phyloP scores from a whole-genome alignment of 495 filamentous ascomycete genomes.

The Entonaema liquescens region DNA sequence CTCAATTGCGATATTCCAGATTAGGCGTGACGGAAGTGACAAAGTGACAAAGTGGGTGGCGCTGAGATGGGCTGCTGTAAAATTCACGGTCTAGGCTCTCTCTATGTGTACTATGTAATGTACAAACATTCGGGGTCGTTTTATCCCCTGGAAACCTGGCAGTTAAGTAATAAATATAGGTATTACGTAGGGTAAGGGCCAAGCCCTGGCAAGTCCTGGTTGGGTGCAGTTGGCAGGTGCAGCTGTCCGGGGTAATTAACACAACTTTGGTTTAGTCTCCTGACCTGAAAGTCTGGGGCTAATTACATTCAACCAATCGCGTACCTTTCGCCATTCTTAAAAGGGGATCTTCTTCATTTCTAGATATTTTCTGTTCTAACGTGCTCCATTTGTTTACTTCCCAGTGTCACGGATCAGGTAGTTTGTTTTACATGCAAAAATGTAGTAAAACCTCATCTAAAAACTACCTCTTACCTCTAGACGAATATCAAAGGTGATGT shows the following conservation, averaged over 20 bases:
- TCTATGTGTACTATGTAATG: no score
- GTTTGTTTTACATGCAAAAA: neutral
- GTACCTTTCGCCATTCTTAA: neutral
- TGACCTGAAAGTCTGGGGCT: slow-evolving; percentile 20
- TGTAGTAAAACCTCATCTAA: neutral
- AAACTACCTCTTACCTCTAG: neutral
- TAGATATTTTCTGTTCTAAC: neutral
- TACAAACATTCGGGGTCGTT: neutral
- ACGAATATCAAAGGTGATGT: neutral
- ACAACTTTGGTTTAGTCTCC: slow-evolving; percentile 1
- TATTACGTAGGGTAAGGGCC: slow-evolving; percentile 18
- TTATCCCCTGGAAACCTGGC: neutral
- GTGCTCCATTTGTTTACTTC: neutral
- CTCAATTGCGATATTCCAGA: slow-evolving; percentile 35
- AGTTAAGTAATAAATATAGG: neutral
- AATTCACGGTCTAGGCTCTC: neutral
- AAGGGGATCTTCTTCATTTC: neutral
- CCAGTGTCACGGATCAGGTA: neutral
- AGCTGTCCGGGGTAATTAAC: slow-evolving; percentile 29
- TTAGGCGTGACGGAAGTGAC: neutral
- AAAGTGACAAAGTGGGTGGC: neutral
- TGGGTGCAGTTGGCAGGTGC: slow-evolving; percentile 29
- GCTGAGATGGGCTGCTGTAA: neutral
- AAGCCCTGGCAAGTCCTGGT: no score
- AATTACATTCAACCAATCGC: neutral